phyloP scores from a whole-genome alignment of 225 moss, liverwort and hornwort species.

The Bryum argenteum region DNA sequence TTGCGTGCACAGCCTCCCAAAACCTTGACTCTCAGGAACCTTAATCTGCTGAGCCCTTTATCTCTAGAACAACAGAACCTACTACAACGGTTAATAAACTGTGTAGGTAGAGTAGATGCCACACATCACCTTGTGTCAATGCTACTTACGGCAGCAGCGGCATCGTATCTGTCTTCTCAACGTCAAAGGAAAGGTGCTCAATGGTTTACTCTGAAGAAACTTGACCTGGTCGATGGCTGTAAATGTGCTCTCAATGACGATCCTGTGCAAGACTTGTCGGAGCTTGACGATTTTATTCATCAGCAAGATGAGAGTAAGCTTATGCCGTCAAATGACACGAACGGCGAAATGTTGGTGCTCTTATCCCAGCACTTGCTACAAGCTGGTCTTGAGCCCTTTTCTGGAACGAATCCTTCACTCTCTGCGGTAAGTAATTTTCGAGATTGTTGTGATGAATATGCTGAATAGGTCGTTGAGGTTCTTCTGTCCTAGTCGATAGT shows the following conservation, averaged over 20 bases:
- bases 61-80: constrained; percentile 43
- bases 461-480: constrained; percentile 11
- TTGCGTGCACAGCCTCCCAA: constrained; percentile 25
- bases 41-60: constrained; percentile 36
- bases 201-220: constrained; percentile 54
- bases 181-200: constrained; percentile 43
- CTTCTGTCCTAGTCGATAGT: constrained; percentile 15
- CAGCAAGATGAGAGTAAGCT: constrained; percentile 40
- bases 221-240: constrained; percentile 42
- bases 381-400: constrained; percentile 62
- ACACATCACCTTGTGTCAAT: constrained; percentile 63
- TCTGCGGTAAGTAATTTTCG: constrained; percentile 45
- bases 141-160: constrained; percentile 79
- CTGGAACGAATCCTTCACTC: constrained; percentile 44
- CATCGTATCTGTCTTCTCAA: constrained; percentile 56
- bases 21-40: constrained; percentile 36
- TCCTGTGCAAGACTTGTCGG: constrained; percentile 58
- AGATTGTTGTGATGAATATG: constrained; percentile 18
- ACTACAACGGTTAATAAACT: constrained; percentile 52
- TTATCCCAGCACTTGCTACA: constrained; percentile 78
- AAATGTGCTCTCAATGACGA: constrained; percentile 48
- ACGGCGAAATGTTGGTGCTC: constrained; percentile 50
- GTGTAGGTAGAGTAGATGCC: constrained; percentile 40
- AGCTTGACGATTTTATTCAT: constrained; percentile 61
- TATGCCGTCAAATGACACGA: constrained; percentile 29